Evolutionary conservation across 495 filamentous ascomycete species (phyloP).

Genomic region (Thermochaetoides thermophila): DNA sequence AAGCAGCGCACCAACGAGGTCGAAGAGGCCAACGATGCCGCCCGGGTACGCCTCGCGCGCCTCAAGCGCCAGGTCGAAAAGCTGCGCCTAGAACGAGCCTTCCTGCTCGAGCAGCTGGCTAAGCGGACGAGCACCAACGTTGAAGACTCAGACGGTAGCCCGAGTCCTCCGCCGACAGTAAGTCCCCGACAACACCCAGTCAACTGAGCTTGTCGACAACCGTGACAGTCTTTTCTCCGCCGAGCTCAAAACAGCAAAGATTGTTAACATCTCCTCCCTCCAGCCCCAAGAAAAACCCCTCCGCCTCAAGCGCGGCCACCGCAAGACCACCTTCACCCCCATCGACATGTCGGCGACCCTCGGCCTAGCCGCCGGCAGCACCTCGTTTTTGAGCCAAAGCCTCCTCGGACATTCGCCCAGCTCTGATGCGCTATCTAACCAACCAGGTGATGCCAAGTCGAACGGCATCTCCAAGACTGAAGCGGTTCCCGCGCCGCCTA

Average conservation of each 20-base stretch:
- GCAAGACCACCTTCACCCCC: conserved; percentile 34
- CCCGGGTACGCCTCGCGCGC: conserved; percentile 63
- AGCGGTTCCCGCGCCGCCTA: conserved; percentile 13
- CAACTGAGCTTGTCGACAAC: conserved; percentile 3
- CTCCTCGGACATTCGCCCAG: conserved; percentile 27
- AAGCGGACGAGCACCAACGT: conserved; percentile 72
- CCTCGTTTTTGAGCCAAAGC: conserved; percentile 31
- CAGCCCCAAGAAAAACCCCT: conserved; percentile 86
- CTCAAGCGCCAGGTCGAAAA: conserved; percentile 73
- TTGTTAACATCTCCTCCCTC: conserved; percentile 11
- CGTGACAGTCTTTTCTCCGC: conserved; percentile 4
- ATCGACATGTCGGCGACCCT: conserved; percentile 12
- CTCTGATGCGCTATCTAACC: conserved; percentile 30
- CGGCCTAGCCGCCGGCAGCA: conserved; percentile 8
- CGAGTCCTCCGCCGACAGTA: conserved; percentile 57
- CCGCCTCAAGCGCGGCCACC: conserved; percentile 66
- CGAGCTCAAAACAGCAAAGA: conserved; percentile 9
- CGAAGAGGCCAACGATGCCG: conserved; percentile 72
- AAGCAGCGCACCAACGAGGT: conserved; percentile 83
- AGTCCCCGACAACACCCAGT: conserved; percentile 14
- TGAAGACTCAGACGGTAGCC: conserved; percentile 59
- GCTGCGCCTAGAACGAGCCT: conserved; percentile 77
- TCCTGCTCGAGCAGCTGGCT: conserved; percentile 75
- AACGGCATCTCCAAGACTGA: conserved; percentile 15
- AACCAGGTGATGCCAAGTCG: conserved; percentile 16